Base-by-base conservation (phyloP, 176 grass and related monocot genomes). In the Bolboschoenus planiculmis region DNA sequence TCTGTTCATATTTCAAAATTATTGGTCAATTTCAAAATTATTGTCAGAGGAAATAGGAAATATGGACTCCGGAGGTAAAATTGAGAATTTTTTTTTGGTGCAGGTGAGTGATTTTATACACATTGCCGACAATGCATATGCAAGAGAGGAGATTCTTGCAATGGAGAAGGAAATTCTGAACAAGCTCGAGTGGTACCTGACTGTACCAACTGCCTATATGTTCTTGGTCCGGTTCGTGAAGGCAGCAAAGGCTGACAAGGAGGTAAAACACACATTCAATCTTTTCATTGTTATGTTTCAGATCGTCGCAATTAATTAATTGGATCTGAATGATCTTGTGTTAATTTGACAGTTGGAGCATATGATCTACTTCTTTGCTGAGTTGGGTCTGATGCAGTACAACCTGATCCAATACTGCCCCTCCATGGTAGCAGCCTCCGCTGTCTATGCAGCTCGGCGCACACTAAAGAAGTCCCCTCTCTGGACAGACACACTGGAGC, bases 41-140 rank as follows among this genome's bases (percentile, higher is more conserved):
- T n/a, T n/a, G n/a, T n/a, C n/a, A n/a, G n/a, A n/a, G n/a, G n/a
- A n/a, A n/a, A n/a, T n/a, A n/a, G n/a, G n/a, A n/a, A n/a, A 5
- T 30, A 77, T 53, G 72, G 5, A 16, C n/a, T n/a, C n/a, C n/a
- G 70, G 47, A 74, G 4, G 11, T 47, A 48, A 74, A 48, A 29
- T 47, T 74, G 43, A 29, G 13, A 47, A 29, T 26, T 16, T 48
- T 21, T 43, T 72, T 30, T 77, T 77, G 13, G 14, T 85, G 59
- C 90, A 99, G 97, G 91, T 99, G 24, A 92, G 85, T 29, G 91
- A 99, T 35, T 99, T 99, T 85, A 99, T 99, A 18, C 51, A 89
- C 83, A 99, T 99, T 84, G 89, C 97, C 48, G 97, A 99, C 31
- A 93, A 79, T 33, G 87, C 93, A 10, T 99, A 93, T 61, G 70